phyloP scores from a whole-genome alignment of 768 basidiomycete species.

The Lactifluus piperatus region DNA sequence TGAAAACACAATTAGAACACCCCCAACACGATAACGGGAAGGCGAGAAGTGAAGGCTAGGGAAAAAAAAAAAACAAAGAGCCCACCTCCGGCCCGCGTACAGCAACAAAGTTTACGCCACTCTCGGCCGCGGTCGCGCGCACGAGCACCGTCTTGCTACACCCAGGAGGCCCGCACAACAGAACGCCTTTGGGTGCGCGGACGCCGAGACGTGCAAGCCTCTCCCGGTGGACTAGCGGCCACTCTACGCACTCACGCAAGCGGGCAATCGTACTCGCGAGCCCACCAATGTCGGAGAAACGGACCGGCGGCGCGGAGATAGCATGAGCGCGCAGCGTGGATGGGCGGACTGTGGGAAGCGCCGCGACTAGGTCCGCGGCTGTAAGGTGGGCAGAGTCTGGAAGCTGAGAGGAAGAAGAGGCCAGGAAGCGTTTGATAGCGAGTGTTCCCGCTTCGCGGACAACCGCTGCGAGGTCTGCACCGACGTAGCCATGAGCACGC shows the following conservation, averaged over 20 bases:
- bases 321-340: slow-evolving; percentile 94
- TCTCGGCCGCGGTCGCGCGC: slow-evolving; percentile 86
- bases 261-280: slow-evolving; percentile 75
- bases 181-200: slow-evolving; percentile 77
- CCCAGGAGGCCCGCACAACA: slow-evolving; percentile 95
- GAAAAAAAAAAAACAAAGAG: no score
- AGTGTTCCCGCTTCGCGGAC: slow-evolving; percentile 88
- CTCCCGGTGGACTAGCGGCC: slow-evolving; percentile 85
- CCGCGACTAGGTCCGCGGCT: slow-evolving; percentile 58
- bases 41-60: not conserved
- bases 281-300: slow-evolving; percentile 86
- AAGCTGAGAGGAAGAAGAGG: slow-evolving; percentile 22
- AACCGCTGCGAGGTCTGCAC: slow-evolving; percentile 88
- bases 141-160: slow-evolving; percentile 94
- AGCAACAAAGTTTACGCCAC: slow-evolving; percentile 91
- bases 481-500: slow-evolving; percentile 92
- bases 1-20: not conserved
- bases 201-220: slow-evolving; percentile 85
- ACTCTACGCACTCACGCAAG: slow-evolving; percentile 86
- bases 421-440: slow-evolving; percentile 80
- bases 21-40: not conserved
- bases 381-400: slow-evolving; percentile 25
- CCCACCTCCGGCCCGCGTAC: slow-evolving; percentile 93
- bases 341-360: slow-evolving; percentile 75
- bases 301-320: slow-evolving; percentile 73